phyloP scores from a whole-genome alignment of 805 yeast genomes.

The Candida pini region DNA sequence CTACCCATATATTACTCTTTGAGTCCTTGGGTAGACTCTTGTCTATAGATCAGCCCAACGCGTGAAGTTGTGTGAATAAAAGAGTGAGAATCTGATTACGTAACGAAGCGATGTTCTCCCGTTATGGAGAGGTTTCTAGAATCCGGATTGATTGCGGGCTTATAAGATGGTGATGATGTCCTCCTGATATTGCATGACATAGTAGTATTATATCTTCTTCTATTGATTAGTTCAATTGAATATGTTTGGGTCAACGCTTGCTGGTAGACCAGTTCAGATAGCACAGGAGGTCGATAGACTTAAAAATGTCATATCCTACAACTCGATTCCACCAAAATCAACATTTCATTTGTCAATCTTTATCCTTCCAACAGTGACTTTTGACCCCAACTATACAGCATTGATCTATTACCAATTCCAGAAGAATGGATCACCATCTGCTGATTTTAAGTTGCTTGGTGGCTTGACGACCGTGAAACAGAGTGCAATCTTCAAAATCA shows the following conservation, averaged over 20 bases:
- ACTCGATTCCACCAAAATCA: conserved; percentile 47
- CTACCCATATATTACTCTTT: too few species aligned
- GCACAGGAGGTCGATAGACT: conserved; percentile 65
- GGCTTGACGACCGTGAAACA: conserved; percentile 64
- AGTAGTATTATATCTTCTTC: neutral
- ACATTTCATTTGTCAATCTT: conserved; percentile 80
- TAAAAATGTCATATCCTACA: conserved; percentile 60
- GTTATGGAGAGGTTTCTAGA: neutral
- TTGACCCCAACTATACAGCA: conserved; percentile 72
- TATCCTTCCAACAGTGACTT: conserved; percentile 72
- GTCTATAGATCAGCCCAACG: too few species aligned
- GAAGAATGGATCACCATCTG: conserved; percentile 29
- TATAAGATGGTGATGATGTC: too few species aligned
- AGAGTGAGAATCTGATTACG: too few species aligned
- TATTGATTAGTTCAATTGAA: neutral
- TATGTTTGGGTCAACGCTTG: conserved; percentile 31
- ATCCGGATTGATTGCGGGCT: too few species aligned
- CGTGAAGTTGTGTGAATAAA: too few species aligned
- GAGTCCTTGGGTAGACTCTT: too few species aligned
- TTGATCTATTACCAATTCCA: conserved; percentile 85
- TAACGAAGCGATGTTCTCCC: too few species aligned
- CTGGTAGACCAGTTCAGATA: conserved; percentile 32
- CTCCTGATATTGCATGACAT: too few species aligned
- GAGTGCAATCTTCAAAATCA: conserved; percentile 85
- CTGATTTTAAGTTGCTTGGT: conserved; percentile 62